These are phyloP conservation scores for Wickerhamomyces pijperi DNA, from an alignment of 805 yeast species.

Conservation along the genomic window DNA sequence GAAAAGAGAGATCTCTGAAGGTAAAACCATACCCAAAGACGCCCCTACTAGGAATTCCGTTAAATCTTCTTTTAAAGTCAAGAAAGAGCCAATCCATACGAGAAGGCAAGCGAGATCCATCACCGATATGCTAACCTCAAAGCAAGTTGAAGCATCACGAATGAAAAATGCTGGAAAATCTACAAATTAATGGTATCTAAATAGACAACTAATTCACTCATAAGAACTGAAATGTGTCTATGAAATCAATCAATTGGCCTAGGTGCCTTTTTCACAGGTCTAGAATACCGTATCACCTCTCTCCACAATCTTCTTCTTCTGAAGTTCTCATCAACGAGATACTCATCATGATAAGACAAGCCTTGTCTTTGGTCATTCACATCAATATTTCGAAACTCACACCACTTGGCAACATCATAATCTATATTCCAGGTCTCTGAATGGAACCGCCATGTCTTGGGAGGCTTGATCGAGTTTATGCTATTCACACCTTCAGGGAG, in stretches of 20 bases:
- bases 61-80: too few species aligned
- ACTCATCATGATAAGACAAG: constrained; percentile 39
- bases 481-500: constrained; percentile 56
- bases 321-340: constrained; percentile 32
- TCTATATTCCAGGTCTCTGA: constrained; percentile 61
- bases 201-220: too few species aligned
- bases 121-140: too few species aligned
- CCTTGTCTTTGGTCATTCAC: constrained; percentile 15
- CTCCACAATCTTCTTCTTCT: constrained; percentile 49
- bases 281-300: constrained; percentile 36
- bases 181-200: too few species aligned
- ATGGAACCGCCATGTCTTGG: constrained; percentile 65
- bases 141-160: too few species aligned
- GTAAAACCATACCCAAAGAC: too few species aligned
- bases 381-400: constrained; percentile 30
- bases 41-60: too few species aligned
- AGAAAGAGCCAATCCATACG: too few species aligned
- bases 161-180: too few species aligned
- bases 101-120: too few species aligned
- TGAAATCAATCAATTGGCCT: not conserved
- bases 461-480: constrained; percentile 50
- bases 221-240: too few species aligned
- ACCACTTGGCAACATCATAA: constrained; percentile 39
- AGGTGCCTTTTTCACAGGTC: constrained; percentile 21
- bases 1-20: too few species aligned